Evolutionary conservation across 2,329 filamentous ascomycete genomes (phyloP), one percentile per base, ranked within the genome.

Genomic region (Fusarium metavorans): DNA sequence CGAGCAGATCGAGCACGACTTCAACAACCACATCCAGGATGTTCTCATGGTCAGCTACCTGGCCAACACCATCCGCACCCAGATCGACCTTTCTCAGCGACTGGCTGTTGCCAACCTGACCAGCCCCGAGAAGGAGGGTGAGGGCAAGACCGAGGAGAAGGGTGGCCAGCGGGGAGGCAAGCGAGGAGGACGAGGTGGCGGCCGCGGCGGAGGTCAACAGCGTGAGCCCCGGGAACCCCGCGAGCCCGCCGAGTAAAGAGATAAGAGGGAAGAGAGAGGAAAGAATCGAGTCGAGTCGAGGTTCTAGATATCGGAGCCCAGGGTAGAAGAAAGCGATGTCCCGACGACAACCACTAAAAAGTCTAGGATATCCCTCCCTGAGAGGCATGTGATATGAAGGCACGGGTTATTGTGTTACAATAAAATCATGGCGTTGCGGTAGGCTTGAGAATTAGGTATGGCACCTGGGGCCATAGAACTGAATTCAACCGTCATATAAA

Each of bases 21-120:
- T 99, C 91, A 99, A 99, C 91, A 98, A 97, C 88, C 97, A 99
- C 87, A 95, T 99, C 85, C 97, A 99, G 88, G 97, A 99, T 84
- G 95, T 99, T 71, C 92, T 99, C 77, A 95, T 98, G 84, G 95
- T 99, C 80, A 97, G 95, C 77, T 99, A 99, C 88, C 90, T 99
- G 76, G 95, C 97, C 83, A 99, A 98, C 89, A 98, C 95, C 77
- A 98, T 98, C 86, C 95, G 96, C 84, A 98, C 96, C 78, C 97
- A 99, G 88, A 98, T 99, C 87, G 97, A 98, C 82, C 92, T 99
- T 69, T 97, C 95, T 76, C 97, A 98, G 89, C 92, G 96, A 75
- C 88, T 99, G 81, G 96, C 96, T 64, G 97, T 92, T n/a, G 91
- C 93, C 74, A 89, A 90, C 79, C 87, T 95, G 41, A 83, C 85